Percentiles rank a stretch among this genome's conserved stretches.
Conservation (phyloP, 176 grass and related monocot genomes). For the Aegilops umbellulata region DNA sequence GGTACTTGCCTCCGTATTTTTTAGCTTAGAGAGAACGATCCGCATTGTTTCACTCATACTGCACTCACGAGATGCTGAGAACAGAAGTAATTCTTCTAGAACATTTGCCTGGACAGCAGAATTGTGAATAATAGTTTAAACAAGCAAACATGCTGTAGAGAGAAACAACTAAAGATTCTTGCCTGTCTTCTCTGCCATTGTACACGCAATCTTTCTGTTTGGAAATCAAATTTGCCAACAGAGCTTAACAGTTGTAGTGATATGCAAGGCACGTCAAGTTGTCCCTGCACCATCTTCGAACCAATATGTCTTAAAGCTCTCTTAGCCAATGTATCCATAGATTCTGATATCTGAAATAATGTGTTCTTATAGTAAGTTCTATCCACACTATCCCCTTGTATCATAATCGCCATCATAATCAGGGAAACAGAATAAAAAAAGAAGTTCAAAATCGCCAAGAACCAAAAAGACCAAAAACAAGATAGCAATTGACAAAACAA, state of each 20-base stretch:
- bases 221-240: constrained; percentile 68
- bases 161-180: constrained; percentile 27
- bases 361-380: constrained; percentile 24
- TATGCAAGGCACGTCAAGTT: constrained; percentile 62
- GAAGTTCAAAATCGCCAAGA: constrained; percentile 10
- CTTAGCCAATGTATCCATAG: constrained; percentile 67
- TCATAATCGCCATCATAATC: too few species aligned
- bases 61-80: constrained; percentile 41
- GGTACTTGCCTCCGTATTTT: constrained; percentile 65
- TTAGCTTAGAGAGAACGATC: constrained; percentile 74
- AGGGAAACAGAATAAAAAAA: background rate
- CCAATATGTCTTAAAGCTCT: constrained; percentile 61
- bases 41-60: constrained; percentile 46
- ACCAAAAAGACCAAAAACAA: constrained; percentile 12
- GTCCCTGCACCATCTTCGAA: constrained; percentile 48
- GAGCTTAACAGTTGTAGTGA: constrained; percentile 72
- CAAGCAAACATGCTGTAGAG: background rate
- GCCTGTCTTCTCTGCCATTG: constrained; percentile 90
- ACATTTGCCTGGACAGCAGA: constrained; percentile 66
- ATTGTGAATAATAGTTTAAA: constrained; percentile 33
- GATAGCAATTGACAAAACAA: too few species aligned
- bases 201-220: constrained; percentile 58
- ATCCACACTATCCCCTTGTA: background rate
- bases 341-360: constrained; percentile 79
- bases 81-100: constrained; percentile 81